Base-by-base conservation (phyloP, 129 eudicot species). In the Rutidosis leptorrhynchoides region DNA sequence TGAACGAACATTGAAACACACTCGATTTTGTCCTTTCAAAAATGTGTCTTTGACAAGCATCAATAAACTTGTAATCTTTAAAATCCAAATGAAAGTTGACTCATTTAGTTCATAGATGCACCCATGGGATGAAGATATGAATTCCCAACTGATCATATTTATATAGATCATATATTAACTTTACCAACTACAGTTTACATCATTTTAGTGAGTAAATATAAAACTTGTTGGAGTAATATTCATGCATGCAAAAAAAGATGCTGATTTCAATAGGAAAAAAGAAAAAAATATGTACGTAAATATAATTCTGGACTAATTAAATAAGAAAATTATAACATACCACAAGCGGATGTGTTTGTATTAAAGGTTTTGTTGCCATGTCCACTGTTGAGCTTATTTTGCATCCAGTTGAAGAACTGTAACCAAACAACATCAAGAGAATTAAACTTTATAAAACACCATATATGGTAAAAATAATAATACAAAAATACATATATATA, bases 381-480 rank as follows among this genome's bases (percentile, higher is more conserved):
- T 69, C 69, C 85, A 53, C 83, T 84, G 65, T 60, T 79, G 73
- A 91, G 49, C 82, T 81, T 91, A 64, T 53, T 85, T 29, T 91
- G 95, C 88, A 92, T 77, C 98, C 98, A 92, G 21, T 70, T 75
- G 69, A 92, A 85, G 81, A 92, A 80, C 98, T 92, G 85, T 84
- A 88, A 43, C 48, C 67, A 77, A 28, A 43, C 30, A 67, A 72
- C 30, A 62, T 22, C 45, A 77, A 33, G n/a, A 76, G 46, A 14
- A 32, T 6, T 12, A 48, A 62, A 19, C 48, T 61, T 19, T 3
- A 14, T 52, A 16, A 48, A 8, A 27, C 8, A 62, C 28, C 15
- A 66, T 43, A 14, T 66, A 24, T 32, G 7, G 7, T 32, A 35
- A 11, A 37, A 37, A 11, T 28, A 7, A 15, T 55, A 65, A n/a